Conservation (phyloP, 2,329 filamentous ascomycete species). For the Blastomyces gilchristii region DNA sequence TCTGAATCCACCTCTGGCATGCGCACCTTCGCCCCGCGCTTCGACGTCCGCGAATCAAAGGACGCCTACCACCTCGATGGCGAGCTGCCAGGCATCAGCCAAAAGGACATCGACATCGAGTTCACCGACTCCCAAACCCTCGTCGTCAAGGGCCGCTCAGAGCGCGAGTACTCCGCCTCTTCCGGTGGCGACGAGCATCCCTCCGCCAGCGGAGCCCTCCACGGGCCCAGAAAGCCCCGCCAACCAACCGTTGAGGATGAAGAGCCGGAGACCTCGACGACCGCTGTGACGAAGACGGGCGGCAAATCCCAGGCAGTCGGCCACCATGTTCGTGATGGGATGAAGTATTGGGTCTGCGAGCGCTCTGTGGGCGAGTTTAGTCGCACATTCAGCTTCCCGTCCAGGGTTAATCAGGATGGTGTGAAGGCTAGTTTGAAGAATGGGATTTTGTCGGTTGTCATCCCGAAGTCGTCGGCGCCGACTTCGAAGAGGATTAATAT, state of each 20-base stretch:
- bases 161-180: conserved; percentile 25
- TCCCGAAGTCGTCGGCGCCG: conserved; percentile 45
- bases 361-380: conserved; percentile 49
- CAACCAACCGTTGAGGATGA: conserved; percentile 49
- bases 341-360: conserved; percentile 48
- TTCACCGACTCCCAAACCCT: conserved; percentile 38
- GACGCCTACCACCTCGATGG: conserved; percentile 36
- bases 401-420: conserved; percentile 46
- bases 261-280: conserved; percentile 26
- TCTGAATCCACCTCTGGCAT: conserved; percentile 9
- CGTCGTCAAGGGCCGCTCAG: conserved; percentile 33
- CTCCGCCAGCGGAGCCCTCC: background rate
- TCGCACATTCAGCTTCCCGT: conserved; percentile 47
- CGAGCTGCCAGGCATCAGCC: conserved; percentile 36
- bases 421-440: conserved; percentile 51
- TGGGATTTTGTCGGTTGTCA: conserved; percentile 45
- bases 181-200: conserved; percentile 14
- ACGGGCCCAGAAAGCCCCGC: conserved; percentile 17
- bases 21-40: conserved; percentile 31
- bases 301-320: conserved; percentile 2
- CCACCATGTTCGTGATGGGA: conserved; percentile 16
- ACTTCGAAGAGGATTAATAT: conserved; percentile 45
- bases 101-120: conserved; percentile 38
- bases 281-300: background rate
- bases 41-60: conserved; percentile 36